A percentile compares a stretch with the other conserved stretches of the same genome.
These are phyloP conservation scores for Cyclotella atomus DNA, from an alignment of 108 stramenopile genomes.

Conservation along the genomic window DNA sequence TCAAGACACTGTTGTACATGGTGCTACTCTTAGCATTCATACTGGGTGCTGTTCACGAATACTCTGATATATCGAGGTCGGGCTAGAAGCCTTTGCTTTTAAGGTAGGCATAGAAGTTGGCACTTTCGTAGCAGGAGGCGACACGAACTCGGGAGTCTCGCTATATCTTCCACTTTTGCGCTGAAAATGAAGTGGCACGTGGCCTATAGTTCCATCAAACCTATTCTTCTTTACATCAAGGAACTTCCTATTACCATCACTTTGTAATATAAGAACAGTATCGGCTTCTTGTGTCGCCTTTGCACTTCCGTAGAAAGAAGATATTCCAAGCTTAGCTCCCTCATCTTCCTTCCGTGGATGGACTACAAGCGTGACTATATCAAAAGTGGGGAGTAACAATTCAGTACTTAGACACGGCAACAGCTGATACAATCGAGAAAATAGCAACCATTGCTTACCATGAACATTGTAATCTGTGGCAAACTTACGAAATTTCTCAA, in stretches of 20 bases:
- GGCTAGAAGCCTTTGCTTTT: slow-evolving; percentile 10
- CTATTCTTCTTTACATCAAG: slow-evolving; percentile 99
- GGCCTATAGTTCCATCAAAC: slow-evolving; percentile 93
- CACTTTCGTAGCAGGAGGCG: slow-evolving; percentile 25
- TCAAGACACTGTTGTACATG: no score
- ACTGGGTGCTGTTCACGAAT: slow-evolving; percentile 48
- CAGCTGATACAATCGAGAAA: neutral
- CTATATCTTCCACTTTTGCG: slow-evolving; percentile 73
- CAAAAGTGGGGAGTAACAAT: neutral
- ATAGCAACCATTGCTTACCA: slow-evolving; percentile 6
- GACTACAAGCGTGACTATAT: slow-evolving; percentile 87
- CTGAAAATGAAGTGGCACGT: slow-evolving; percentile 81
- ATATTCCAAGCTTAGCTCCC: slow-evolving; percentile 74
- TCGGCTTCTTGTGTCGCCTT: slow-evolving; percentile 99
- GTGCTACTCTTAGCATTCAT: no score
- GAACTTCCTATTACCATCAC: slow-evolving; percentile 80
- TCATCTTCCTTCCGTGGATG: slow-evolving; percentile 98
- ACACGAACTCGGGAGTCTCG: slow-evolving; percentile 43
- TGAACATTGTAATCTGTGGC: slow-evolving; percentile 96
- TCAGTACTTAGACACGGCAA: neutral
- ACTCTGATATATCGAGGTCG: slow-evolving; percentile 23
- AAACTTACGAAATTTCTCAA: slow-evolving; percentile 97
- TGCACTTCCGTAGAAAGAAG: slow-evolving; percentile 92
- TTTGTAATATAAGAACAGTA: slow-evolving; percentile 95
- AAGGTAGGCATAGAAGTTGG: slow-evolving; percentile 30